These are phyloP conservation scores for Coemansia sp. DNA, from an alignment of 192 early-diverging fungal genomes.

Conservation along the genomic window DNA sequence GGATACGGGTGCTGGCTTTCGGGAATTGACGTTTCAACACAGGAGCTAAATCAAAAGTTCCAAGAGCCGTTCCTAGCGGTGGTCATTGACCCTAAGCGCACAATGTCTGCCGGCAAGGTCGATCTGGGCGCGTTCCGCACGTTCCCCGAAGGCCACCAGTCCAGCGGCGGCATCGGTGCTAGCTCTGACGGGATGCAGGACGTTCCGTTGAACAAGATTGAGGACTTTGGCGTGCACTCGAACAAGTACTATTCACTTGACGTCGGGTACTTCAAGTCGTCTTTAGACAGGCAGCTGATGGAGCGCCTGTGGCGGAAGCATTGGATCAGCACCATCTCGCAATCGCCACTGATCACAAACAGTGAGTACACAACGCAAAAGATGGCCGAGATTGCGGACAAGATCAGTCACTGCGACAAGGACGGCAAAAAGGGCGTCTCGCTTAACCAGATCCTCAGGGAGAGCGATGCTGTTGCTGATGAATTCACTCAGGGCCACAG, in stretches of 20 bases:
- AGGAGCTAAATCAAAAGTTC: constrained; percentile 92
- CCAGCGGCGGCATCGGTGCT: constrained; percentile 1
- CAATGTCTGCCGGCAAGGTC: constrained; percentile 94
- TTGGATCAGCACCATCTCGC: constrained; percentile 95
- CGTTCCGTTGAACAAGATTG: constrained; percentile 91
- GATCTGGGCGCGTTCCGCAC: constrained; percentile 98
- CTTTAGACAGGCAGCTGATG: constrained; percentile 79
- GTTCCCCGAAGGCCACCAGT: constrained; percentile 70
- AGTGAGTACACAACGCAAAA: constrained; percentile 48
- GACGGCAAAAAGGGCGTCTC: constrained; percentile 34
- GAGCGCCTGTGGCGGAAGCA: constrained; percentile 97
- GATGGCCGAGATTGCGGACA: constrained; percentile 41
- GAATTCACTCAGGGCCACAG: constrained; percentile 45
- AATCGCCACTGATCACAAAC: constrained; percentile 85
- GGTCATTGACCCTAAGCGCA: constrained; percentile 97
- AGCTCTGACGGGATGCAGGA: constrained; percentile 32
- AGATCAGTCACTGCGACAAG: constrained; percentile 29
- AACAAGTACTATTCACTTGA: constrained; percentile 86
- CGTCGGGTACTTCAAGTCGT: constrained; percentile 91
- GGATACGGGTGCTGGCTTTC: constrained; percentile 99
- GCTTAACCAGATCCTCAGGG: constrained; percentile 30
- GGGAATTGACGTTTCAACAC: constrained; percentile 96
- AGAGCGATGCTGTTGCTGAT: constrained; percentile 45
- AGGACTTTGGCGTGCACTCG: constrained; percentile 97
- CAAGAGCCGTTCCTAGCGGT: constrained; percentile 95